Evolutionary conservation across 345 rosid genomes (phyloP), one percentile per base, ranked within the genome.

Genomic region (Raphanus sativus): DNA sequence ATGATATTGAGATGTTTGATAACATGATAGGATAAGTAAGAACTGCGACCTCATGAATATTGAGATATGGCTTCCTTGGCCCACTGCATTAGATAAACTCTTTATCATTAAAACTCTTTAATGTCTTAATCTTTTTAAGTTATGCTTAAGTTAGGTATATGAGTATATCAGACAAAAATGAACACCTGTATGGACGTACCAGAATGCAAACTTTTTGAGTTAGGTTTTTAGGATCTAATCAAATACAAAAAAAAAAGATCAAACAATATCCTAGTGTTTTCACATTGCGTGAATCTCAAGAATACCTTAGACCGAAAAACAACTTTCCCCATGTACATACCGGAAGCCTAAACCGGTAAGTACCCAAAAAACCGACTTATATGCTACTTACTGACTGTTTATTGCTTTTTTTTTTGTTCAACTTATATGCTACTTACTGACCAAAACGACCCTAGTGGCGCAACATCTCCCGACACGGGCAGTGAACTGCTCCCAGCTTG

Each of bases 301-400:
- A 72, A 62, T 12, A 45, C 25, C 73, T 12, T 21, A 54, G 12
- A 30, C 24, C 72, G 6, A 52, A 52, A 9, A 40, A 50, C 48
- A 54, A 54, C 48, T 10, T 8, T 12, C 48, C 13, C 62, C 79
- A 30, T 38, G 62, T 59, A 61, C 64, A 38, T 42, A 67, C 62
- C 69, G 40, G 54, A 76, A 26, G 4, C 45, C 75, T 52, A 69
- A 69, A 62, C 58, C 64, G 29, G 68, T 68, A 45, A 33, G 40
- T 76, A 62, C 65, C 70, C 16, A 65, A 61, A 52, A 76, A 4
- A 45, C 8, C 2, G 26, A 40, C 50, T 28, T 63, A 24, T 58
- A 54, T 28, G 30, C 63, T 40, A 17, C 34, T 50, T 13, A 6
- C 65, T 52, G 13, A 40, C 56, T 71, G n/a, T n/a, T n/a, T n/a